Base-by-base conservation (phyloP, 2,329 filamentous ascomycete genomes). In the Aureobasidium leucospermi region DNA sequence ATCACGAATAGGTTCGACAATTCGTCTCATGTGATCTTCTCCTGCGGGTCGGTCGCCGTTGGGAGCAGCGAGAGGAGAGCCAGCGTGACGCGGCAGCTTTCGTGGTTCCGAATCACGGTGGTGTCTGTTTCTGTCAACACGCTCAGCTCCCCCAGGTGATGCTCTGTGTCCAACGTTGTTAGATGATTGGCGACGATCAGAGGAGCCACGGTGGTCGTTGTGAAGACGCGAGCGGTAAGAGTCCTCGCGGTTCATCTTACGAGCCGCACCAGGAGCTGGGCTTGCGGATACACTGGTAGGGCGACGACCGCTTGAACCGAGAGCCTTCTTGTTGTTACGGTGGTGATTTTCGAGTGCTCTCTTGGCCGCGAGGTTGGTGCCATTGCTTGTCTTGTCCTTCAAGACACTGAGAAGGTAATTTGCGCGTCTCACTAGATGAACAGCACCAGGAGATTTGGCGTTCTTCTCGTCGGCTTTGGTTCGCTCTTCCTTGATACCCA, bases 391-490 rank as follows among this genome's bases (percentile, higher is more conserved):
- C 73, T 95, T 90, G 69, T 96, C 90, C 70, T 93, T 90, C 62
- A 99, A 78, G 1, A 99, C 91, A n/a, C 91, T 96, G 42, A 99
- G 81, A 13, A 99, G 82, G 70, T 99, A 99, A 69, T 97, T 94
- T 9, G 93, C 89, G 61, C 94, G 88, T 49, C 94, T 90, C 58
- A 97, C 93, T 46, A 99, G 85, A 71, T 99, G 94, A 31, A 99
- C 94, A 23, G 94, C 93, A n/a, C 94, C 94, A 4, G 94, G 94
- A 2, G 93, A 96, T 68, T 96, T 95, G 38, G 89, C 89, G 16
- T 80, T 80, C 67, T 85, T 85, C 63, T 83, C 76, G 16, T 90
- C 87, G 15, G 78, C 84, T 68, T 90, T 90, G 68, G 80, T 88
- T 38, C 94, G 87, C 73, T 96, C 91, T 68, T 94, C 92, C 72